Percentiles rank a stretch among this genome's conserved stretches.
These are phyloP conservation scores for baker's yeast (Saccharomyces cerevisiae) DNA, from an alignment of 805 yeast species.

Conservation along the genomic window DNA sequence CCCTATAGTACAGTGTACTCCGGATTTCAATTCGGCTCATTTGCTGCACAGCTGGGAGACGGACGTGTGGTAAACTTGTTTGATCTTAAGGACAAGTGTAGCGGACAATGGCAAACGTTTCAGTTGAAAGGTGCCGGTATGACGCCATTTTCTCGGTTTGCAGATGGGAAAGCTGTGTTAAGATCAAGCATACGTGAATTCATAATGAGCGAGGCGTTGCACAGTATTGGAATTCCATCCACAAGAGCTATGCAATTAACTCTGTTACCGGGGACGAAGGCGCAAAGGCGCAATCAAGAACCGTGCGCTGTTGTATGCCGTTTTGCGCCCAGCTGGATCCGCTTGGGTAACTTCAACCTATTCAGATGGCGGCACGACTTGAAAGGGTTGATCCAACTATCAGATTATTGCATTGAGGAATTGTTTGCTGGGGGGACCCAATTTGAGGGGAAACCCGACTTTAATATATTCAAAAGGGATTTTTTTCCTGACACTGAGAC, in stretches of 20 bases:
- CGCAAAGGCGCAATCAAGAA: constrained; percentile 58
- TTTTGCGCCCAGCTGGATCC: constrained; percentile 77
- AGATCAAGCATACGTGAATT: constrained; percentile 86
- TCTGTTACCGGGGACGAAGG: constrained; percentile 63
- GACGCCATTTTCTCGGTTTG: constrained; percentile 90
- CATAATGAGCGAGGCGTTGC: constrained; percentile 69
- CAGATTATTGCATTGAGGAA: constrained; percentile 66
- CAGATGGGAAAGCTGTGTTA: constrained; percentile 91
- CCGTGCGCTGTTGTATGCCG: constrained; percentile 79
- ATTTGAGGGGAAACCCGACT: constrained; percentile 23
- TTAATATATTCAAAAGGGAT: constrained; percentile 20
- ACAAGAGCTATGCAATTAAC: constrained; percentile 76
- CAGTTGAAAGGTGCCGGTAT: constrained; percentile 90
- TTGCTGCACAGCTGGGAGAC: constrained; percentile 96
- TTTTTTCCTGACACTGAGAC: constrained; percentile 21
- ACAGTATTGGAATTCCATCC: constrained; percentile 77
- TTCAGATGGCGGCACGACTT: constrained; percentile 68
- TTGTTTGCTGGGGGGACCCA: constrained; percentile 39
- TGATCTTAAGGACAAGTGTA: constrained; percentile 50
- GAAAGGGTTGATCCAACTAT: constrained; percentile 48
- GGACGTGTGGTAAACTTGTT: constrained; percentile 84
- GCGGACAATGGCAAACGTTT: constrained; percentile 28
- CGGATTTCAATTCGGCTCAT: constrained; percentile 92
- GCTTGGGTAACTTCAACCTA: constrained; percentile 83
- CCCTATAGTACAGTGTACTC: constrained; percentile 93